phyloP scores from a whole-genome alignment of 306 rosid genomes.

The Trifolium dubium region DNA sequence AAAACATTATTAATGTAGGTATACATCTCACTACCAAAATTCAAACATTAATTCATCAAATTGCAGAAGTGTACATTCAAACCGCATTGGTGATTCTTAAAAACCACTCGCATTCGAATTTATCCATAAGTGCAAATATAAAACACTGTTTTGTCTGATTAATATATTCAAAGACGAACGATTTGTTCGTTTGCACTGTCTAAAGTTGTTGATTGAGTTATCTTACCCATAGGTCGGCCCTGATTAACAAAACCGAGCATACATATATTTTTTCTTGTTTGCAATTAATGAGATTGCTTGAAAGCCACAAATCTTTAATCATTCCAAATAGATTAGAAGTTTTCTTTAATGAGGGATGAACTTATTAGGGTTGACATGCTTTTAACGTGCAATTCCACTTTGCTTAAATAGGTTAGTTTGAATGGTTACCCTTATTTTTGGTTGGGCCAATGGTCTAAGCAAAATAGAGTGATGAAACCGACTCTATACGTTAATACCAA shows the following conservation, averaged over 20 bases:
- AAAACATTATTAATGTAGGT: too few relatives aligned
- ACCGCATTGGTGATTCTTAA: too few relatives aligned
- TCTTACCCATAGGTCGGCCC: too few relatives aligned
- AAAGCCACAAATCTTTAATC: background rate
- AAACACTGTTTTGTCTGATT: too few relatives aligned
- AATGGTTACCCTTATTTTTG: constrained; percentile 40
- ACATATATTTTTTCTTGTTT: background rate
- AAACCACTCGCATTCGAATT: too few relatives aligned
- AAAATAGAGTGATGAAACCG: constrained; percentile 49
- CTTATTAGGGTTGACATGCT: constrained; percentile 53
- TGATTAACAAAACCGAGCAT: background rate
- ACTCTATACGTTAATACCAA: constrained; percentile 52
- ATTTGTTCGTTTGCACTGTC: too few relatives aligned
- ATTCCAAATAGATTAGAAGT: constrained; percentile 16
- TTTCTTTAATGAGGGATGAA: constrained; percentile 42
- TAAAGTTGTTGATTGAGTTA: too few relatives aligned
- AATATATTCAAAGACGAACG: too few relatives aligned
- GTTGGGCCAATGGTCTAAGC: constrained; percentile 45
- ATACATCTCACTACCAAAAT: too few relatives aligned
- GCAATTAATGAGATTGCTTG: background rate
- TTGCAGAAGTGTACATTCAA: too few relatives aligned
- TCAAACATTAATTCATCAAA: too few relatives aligned
- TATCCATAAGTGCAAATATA: too few relatives aligned
- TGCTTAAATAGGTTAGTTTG: constrained; percentile 46
- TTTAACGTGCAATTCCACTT: constrained; percentile 61